Conservation (phyloP, 306 rosid genomes). For the Castanopsis chinensis region DNA sequence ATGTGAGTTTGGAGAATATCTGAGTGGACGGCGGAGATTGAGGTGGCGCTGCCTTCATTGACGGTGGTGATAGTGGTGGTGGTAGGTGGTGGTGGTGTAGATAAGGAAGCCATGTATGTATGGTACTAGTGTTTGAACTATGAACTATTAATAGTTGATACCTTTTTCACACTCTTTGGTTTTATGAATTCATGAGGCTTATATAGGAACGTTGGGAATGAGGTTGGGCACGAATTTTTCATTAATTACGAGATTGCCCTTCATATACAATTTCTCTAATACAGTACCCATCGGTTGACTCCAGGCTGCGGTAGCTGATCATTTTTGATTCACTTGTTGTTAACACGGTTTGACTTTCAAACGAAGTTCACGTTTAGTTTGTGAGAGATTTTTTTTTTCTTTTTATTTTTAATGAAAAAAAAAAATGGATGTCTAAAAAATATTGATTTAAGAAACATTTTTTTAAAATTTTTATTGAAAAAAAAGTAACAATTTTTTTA, state of each 20-base stretch:
- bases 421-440: no score
- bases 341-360: no score
- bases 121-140: not conserved
- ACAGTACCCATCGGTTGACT: not conserved
- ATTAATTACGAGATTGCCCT: not conserved
- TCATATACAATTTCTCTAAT: not conserved
- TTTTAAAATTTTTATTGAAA: no score
- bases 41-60: constrained; percentile 10
- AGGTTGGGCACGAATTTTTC: not conserved
- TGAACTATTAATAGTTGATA: no score
- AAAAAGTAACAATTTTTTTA: no score
- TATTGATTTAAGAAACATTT: no score
- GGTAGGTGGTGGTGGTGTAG: not conserved
- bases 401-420: no score
- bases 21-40: constrained; percentile 51
- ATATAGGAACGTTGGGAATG: not conserved
- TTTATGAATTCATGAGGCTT: not conserved
- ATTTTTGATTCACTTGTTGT: not conserved
- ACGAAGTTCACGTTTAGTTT: no score
- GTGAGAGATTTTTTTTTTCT: no score
- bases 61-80: not conserved
- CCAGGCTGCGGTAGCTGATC: not conserved
- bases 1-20: constrained; percentile 62
- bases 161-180: not conserved
- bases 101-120: constrained; percentile 10